Evolutionary conservation across 148 eudicot genomes (phyloP), one percentile per base, ranked within the genome.

Genomic region (Drosera capensis): DNA sequence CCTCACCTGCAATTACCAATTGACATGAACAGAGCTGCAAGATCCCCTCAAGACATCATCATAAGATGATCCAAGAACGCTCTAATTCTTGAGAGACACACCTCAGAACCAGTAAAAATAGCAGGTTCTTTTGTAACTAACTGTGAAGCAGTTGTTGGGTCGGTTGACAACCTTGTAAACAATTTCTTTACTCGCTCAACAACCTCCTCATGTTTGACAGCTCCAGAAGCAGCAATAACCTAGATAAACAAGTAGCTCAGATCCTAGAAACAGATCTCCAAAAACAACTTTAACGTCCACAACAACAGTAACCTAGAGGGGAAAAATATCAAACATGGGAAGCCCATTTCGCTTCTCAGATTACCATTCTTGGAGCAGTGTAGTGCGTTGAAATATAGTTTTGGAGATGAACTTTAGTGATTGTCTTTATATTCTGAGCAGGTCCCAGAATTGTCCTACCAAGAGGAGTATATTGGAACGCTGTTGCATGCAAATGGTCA

Each of bases 381-480:
- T 87, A 87, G 58, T 87, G 94, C 20, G 82, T 82, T 22, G 94
- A 59, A 45, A 82, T 82, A 57, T 87, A 87, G 43, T 79, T 58
- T 50, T 72, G 56, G 24, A 87, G 67, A 68, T 82, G 71, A 29
- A 72, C 55, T 61, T 71, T 74, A 46, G 86, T 78, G 31, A 87
- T 79, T 43, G 75, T 61, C 60, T 49, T 70, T 17, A 87, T 63
- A 65, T 87, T 87, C 56, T 77, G 71, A 49, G 83, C 94, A 49
- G 96, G 78, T 44, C 96, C 96, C 55, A 87, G 90, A 65, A 87
- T 82, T 23, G 96, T 87, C 62, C 96, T 72, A 15, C 86, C 96
- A 45, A 87, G 59, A 26, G 96, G 96, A 20, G 90, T 71, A 49
- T 79, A 67, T 49, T 87, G 96, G 63, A 82, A 87, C 14, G 96